Evolutionary conservation across 805 yeast species (phyloP).

Genomic region (Ogataea naganishii): DNA sequence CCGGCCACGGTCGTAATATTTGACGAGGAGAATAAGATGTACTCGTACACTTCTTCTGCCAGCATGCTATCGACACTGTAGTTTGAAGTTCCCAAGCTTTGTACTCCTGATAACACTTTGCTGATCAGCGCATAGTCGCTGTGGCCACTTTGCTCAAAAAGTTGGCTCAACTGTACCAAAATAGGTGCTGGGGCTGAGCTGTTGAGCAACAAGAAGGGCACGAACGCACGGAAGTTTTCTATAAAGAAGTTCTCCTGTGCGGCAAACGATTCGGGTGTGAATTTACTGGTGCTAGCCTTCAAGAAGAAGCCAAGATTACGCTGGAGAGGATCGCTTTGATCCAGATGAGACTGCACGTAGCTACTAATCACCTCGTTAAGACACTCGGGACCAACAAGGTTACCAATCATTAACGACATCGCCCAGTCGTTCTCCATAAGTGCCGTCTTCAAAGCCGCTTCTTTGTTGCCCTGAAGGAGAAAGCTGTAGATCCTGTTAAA

Average conservation of each 20-base stretch:
- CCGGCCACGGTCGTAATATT: constrained; percentile 26
- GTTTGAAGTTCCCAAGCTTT: constrained; percentile 15
- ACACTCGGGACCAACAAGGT: constrained; percentile 51
- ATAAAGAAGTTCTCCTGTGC: constrained; percentile 21
- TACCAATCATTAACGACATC: constrained; percentile 63
- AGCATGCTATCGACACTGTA: constrained; percentile 32
- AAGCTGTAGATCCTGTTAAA: constrained; percentile 24
- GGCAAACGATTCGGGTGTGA: constrained; percentile 9
- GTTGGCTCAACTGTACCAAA: constrained; percentile 25
- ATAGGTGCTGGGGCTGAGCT: constrained; percentile 13
- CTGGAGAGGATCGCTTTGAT: constrained; percentile 12
- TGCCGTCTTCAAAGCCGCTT: constrained; percentile 56
- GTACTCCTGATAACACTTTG: constrained; percentile 22
- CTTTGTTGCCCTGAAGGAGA: constrained; percentile 55
- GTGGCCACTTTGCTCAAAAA: constrained; percentile 26
- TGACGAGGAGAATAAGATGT: constrained; percentile 24
- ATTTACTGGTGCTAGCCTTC: constrained; percentile 11
- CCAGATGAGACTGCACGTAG: constrained; percentile 13
- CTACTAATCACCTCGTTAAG: constrained; percentile 35
- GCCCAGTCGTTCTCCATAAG: constrained; percentile 66
- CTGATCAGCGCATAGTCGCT: constrained; percentile 32
- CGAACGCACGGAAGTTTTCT: constrained; percentile 18
- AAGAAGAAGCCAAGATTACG: constrained; percentile 21
- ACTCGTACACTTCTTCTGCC: constrained; percentile 68
- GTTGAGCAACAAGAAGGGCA: constrained; percentile 22